phyloP scores from a whole-genome alignment of 1,284 basidiomycete genomes.

The Anthracocystis panici-leucophaei region DNA sequence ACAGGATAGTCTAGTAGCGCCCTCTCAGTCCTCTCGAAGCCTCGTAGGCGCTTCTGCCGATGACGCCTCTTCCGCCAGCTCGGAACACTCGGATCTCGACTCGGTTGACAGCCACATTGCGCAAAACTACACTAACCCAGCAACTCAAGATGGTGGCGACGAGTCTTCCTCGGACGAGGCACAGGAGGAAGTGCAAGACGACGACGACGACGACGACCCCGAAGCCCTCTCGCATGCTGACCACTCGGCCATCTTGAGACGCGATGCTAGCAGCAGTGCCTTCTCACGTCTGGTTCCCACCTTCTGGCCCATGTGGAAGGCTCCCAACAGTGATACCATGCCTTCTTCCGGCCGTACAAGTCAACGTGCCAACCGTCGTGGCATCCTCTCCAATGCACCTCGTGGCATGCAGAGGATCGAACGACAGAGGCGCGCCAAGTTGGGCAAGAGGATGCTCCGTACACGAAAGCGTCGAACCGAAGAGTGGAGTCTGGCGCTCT shows the following conservation, averaged over 20 bases:
- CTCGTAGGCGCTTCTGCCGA: slow-evolving; percentile 17
- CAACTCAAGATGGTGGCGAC: slow-evolving; percentile 9
- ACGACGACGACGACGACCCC: slow-evolving; percentile 27
- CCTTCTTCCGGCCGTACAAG: slow-evolving; percentile 7
- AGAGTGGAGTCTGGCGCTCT: slow-evolving; percentile 82
- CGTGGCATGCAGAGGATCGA: slow-evolving; percentile 43
- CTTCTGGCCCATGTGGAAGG: slow-evolving; percentile 68
- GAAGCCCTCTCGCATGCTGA: slow-evolving; percentile 20
- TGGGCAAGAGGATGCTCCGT: slow-evolving; percentile 16
- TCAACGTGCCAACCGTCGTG: slow-evolving; percentile 10
- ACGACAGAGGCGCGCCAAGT: slow-evolving; percentile 36
- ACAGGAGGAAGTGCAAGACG: slow-evolving; percentile 15
- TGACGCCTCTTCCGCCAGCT: slow-evolving; percentile 56
- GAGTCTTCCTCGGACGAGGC: slow-evolving; percentile 31
- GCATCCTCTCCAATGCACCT: slow-evolving; percentile 32
- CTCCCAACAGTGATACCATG: slow-evolving; percentile 27
- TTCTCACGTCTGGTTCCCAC: slow-evolving; percentile 58
- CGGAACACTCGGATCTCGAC: slow-evolving; percentile 64
- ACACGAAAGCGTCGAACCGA: slow-evolving; percentile 71
- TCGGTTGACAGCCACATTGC: slow-evolving; percentile 65
- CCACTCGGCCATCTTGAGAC: slow-evolving; percentile 10
- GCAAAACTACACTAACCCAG: slow-evolving; percentile 56
- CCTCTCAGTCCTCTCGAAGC: slow-evolving; percentile 15
- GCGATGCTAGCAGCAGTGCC: slow-evolving; percentile 59
- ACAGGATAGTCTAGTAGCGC: slow-evolving; percentile 17